A percentile compares a stretch with the other conserved stretches of the same genome.
Evolutionary conservation across 2,329 filamentous ascomycete species (phyloP).

Genomic region (Epichloe bromicola): DNA sequence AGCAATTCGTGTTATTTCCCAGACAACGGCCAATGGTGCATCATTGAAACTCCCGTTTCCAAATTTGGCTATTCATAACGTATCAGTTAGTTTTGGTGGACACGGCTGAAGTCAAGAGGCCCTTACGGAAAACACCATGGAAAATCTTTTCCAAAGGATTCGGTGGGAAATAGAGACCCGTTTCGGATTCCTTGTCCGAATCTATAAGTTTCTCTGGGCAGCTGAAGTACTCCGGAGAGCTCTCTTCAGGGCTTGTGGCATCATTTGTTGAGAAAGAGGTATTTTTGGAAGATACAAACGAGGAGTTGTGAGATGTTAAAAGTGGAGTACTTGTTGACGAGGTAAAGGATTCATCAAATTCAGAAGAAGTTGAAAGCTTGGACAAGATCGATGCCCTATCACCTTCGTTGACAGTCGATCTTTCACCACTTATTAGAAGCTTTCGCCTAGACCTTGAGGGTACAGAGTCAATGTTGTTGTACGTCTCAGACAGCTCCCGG

Average conservation of each 20-base stretch:
- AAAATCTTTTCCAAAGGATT: slow-evolving; percentile 16
- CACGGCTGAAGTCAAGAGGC: background rate
- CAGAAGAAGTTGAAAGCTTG: background rate
- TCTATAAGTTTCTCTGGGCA: slow-evolving; percentile 8
- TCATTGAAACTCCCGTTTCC: slow-evolving; percentile 24
- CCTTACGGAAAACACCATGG: slow-evolving; percentile 28
- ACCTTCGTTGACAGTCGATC: background rate
- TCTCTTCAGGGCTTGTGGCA: background rate
- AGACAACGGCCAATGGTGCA: slow-evolving; percentile 36
- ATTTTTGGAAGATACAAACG: slow-evolving; percentile 2
- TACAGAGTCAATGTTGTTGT: slow-evolving; percentile 1
- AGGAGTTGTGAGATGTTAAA: background rate
- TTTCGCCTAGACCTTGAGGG: background rate
- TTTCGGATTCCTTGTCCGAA: background rate
- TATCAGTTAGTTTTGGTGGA: background rate
- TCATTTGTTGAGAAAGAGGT: slow-evolving; percentile 2
- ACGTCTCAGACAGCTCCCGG: slow-evolving; percentile 6
- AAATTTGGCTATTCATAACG: slow-evolving; percentile 20
- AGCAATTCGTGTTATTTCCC: slow-evolving; percentile 38
- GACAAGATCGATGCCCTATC: background rate
- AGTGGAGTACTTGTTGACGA: background rate
- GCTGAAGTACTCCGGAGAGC: slow-evolving; percentile 9
- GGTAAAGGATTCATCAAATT: background rate
- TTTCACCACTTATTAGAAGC: background rate
- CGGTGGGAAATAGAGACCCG: no score